Conservation (phyloP, 1,284 basidiomycete genomes). For the Baeospora myosura region DNA sequence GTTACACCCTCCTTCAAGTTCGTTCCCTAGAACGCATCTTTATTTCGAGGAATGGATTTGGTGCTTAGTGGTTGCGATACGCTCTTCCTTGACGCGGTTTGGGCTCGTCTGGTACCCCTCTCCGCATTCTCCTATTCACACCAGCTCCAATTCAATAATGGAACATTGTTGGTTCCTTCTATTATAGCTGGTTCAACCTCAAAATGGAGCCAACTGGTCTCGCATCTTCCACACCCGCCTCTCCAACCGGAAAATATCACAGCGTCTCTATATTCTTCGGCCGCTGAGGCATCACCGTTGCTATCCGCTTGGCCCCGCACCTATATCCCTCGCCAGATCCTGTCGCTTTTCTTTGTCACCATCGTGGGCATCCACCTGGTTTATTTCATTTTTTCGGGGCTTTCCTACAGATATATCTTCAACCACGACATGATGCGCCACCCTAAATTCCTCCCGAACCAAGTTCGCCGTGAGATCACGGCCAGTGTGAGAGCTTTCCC, state of each 20-base stretch:
- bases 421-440: slow-evolving; percentile 96
- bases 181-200: slow-evolving; percentile 24
- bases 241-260: slow-evolving; percentile 21
- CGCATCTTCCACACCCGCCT: slow-evolving; percentile 52
- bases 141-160: slow-evolving; percentile 21
- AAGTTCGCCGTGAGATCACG: slow-evolving; percentile 80
- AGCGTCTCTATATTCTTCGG: slow-evolving; percentile 21
- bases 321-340: slow-evolving; percentile 69
- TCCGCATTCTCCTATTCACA: slow-evolving; percentile 40
- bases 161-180: slow-evolving; percentile 26
- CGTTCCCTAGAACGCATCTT: too few species aligned
- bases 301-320: slow-evolving; percentile 76
- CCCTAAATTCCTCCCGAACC: slow-evolving; percentile 87
- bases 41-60: slow-evolving; percentile 85
- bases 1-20: too few species aligned
- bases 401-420: slow-evolving; percentile 87
- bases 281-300: slow-evolving; percentile 21
- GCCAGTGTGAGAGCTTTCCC: slow-evolving; percentile 77
- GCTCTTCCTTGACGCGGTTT: slow-evolving; percentile 71
- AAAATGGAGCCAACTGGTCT: slow-evolving; percentile 48
- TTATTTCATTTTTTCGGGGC: slow-evolving; percentile 81
- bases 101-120: slow-evolving; percentile 68
- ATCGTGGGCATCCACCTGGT: slow-evolving; percentile 74
- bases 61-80: slow-evolving; percentile 70
- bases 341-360: slow-evolving; percentile 74